Conservation (phyloP, 768 basidiomycete species). For the Pleurotus giganteus region DNA sequence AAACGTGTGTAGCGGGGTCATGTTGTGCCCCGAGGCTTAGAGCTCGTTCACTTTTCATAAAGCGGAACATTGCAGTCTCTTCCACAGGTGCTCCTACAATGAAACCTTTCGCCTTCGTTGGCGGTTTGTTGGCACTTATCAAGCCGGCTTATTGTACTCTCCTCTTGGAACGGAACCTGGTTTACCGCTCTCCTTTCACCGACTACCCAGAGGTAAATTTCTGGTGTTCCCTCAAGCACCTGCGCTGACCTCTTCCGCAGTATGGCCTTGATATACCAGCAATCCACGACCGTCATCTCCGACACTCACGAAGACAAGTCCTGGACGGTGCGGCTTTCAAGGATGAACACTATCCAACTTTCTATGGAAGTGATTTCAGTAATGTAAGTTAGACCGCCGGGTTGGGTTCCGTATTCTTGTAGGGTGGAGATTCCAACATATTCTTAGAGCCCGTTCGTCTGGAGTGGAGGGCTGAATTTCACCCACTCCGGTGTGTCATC, state of each 20-base stretch:
- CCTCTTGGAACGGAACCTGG: constrained; percentile 37
- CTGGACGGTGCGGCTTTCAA: constrained; percentile 33
- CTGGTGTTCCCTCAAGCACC: neutral
- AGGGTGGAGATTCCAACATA: neutral
- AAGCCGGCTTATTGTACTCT: constrained; percentile 17
- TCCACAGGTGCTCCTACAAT: neutral
- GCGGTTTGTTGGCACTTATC: constrained; percentile 12
- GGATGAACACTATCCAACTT: constrained; percentile 49
- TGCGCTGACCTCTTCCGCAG: constrained; percentile 18
- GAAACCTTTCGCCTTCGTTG: constrained; percentile 8
- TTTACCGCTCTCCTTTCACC: constrained; percentile 38
- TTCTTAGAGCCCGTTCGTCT: constrained; percentile 40
- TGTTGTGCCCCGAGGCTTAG: too few relatives aligned
- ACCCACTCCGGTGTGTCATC: constrained; percentile 38
- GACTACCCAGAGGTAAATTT: constrained; percentile 25
- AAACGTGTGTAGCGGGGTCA: neutral
- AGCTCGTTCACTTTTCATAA: too few relatives aligned
- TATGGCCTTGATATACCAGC: constrained; percentile 34
- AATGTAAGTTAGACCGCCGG: constrained; percentile 31
- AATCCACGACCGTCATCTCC: constrained; percentile 35
- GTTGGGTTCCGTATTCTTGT: neutral
- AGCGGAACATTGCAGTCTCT: neutral
- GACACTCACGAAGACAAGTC: constrained; percentile 32
- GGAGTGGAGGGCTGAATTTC: constrained; percentile 48
- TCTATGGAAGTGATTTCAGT: constrained; percentile 46